Evolutionary conservation across 148 eudicot species (phyloP).

Genomic region (Selenicereus undatus): DNA sequence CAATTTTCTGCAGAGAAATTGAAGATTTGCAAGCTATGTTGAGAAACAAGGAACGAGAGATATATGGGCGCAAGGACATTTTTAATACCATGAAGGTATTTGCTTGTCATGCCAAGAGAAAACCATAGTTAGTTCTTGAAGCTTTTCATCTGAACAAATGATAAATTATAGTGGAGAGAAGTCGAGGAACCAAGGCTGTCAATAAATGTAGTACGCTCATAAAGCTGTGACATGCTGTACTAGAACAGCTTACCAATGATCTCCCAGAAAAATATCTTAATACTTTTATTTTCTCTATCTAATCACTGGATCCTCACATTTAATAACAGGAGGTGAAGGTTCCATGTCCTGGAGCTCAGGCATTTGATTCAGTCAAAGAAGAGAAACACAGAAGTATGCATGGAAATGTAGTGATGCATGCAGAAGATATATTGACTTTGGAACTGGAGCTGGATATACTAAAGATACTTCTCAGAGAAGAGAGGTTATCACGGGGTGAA

Average conservation of each 20-base stretch:
- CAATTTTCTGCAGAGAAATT: constrained; percentile 53
- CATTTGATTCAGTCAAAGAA: constrained; percentile 8
- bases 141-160: background rate
- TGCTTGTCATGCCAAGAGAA: background rate
- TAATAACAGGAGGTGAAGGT: constrained; percentile 34
- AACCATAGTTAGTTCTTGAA: background rate
- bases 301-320: background rate
- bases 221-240: background rate
- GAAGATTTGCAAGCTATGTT: constrained; percentile 48
- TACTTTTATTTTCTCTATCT: background rate
- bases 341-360: constrained; percentile 32
- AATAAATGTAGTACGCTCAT: background rate
- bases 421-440: constrained; percentile 60
- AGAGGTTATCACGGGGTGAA: constrained; percentile 45
- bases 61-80: constrained; percentile 25
- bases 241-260: background rate
- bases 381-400: constrained; percentile 17
- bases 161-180: background rate
- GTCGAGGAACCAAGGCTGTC: background rate
- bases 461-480: constrained; percentile 77
- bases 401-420: constrained; percentile 25
- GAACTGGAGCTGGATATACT: constrained; percentile 84
- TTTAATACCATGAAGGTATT: constrained; percentile 53
- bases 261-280: background rate
- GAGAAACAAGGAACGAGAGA: constrained; percentile 26